Conservation (phyloP, 108 stramenopile species). For the Fistulifera pelliculosa region DNA sequence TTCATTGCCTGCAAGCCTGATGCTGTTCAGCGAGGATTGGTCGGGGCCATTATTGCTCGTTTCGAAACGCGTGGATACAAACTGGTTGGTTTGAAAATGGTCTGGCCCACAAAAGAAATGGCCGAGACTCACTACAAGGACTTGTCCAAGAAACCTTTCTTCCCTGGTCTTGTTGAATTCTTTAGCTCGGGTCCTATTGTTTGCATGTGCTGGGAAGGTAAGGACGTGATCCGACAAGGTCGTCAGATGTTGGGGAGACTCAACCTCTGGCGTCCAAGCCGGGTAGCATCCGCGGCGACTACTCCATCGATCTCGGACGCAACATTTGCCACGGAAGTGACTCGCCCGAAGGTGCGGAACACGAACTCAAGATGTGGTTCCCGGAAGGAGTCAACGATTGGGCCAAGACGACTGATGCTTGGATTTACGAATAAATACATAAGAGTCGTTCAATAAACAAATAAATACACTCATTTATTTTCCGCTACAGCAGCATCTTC, state of each 20-base stretch:
- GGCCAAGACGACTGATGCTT: slow-evolving; percentile 62
- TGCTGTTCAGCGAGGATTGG: slow-evolving; percentile 90
- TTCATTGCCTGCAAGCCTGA: slow-evolving; percentile 94
- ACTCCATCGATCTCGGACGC: slow-evolving; percentile 72
- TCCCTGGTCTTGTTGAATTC: slow-evolving; percentile 83
- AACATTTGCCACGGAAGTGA: slow-evolving; percentile 68
- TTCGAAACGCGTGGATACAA: slow-evolving; percentile 95
- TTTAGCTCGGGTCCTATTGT: slow-evolving; percentile 90
- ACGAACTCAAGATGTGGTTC: slow-evolving; percentile 85
- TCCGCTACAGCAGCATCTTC: too few relatives aligned
- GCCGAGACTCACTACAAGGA: slow-evolving; percentile 89
- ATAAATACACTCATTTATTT: too few relatives aligned
- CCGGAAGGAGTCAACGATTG: slow-evolving; percentile 83
- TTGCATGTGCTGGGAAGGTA: slow-evolving; percentile 59
- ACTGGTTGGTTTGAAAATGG: slow-evolving; percentile 86
- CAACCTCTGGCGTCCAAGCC: slow-evolving; percentile 70
- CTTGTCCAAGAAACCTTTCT: slow-evolving; percentile 87
- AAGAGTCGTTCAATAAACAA: too few relatives aligned
- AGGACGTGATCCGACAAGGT: slow-evolving; percentile 70
- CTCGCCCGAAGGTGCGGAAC: slow-evolving; percentile 61
- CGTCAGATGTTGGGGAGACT: slow-evolving; percentile 89
- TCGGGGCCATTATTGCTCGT: slow-evolving; percentile 89
- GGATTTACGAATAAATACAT: slow-evolving; percentile 58
- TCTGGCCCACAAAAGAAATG: slow-evolving; percentile 82
- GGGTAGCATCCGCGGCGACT: slow-evolving; percentile 78